Evolutionary conservation across 352 stramenopile genomes (phyloP).

Genomic region (Blastocystis sp.): DNA sequence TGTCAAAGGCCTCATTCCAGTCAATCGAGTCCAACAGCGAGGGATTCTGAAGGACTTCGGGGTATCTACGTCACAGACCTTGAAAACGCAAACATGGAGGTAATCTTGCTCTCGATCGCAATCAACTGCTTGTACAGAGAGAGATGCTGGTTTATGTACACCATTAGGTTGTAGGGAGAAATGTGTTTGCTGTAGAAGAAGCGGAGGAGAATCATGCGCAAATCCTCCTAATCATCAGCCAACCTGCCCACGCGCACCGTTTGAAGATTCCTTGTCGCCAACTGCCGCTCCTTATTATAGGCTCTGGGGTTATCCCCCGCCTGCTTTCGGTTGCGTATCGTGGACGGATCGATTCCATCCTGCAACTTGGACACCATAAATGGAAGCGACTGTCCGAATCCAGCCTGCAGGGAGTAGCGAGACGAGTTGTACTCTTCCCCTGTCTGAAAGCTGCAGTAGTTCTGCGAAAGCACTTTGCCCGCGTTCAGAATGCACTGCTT

Average conservation of each 20-base stretch:
- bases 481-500: not conserved
- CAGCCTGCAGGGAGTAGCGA: not conserved
- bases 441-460: not conserved
- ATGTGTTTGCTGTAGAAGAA: not conserved
- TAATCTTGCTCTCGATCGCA: not conserved
- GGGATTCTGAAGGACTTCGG: not conserved
- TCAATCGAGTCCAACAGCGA: not conserved
- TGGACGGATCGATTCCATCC: not conserved
- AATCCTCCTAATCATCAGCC: not conserved
- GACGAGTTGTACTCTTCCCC: not conserved
- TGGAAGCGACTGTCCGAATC: not conserved
- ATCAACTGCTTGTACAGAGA: not conserved
- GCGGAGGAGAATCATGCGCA: not conserved
- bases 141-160: not conserved
- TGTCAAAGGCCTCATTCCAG: not conserved
- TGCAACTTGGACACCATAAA: not conserved
- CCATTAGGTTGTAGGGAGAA: not conserved
- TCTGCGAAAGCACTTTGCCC: not conserved
- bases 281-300: not conserved
- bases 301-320: too few relatives aligned
- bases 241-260: not conserved
- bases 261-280: not conserved
- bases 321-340: too few relatives aligned
- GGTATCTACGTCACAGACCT: not conserved
- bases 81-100: not conserved